These are phyloP conservation scores for Sonneratia alba DNA, from an alignment of 345 rosid species.

Conservation along the genomic window DNA sequence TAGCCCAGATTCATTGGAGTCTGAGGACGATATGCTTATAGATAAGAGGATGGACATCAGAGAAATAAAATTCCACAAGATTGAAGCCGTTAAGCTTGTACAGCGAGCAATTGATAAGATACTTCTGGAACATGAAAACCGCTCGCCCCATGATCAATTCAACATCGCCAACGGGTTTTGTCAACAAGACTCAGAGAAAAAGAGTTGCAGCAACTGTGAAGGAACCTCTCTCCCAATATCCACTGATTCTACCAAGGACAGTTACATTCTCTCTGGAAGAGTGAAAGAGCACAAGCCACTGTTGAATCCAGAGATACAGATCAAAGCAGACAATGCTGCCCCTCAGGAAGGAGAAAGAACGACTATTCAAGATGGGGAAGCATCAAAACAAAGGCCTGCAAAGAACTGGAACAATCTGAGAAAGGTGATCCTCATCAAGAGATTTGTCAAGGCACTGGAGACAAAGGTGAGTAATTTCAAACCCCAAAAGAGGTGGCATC, in stretches of 20 bases:
- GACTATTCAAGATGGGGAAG: conserved; percentile 14
- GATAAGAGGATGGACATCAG: conserved; percentile 18
- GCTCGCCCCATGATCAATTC: conserved; percentile 25
- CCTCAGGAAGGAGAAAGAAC: conserved; percentile 12
- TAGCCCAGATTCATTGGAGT: conserved; percentile 2
- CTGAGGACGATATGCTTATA: conserved; percentile 12
- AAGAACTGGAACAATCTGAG: conserved; percentile 73
- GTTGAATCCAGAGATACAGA: conserved; percentile 8
- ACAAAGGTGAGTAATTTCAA: conserved; percentile 30
- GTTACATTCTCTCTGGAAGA: conserved; percentile 14
- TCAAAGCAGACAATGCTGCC: conserved; percentile 5
- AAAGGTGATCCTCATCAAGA: conserved; percentile 51
- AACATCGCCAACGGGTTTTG: conserved; percentile 9
- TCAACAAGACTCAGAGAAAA: conserved; percentile 18
- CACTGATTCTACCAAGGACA: conserved; percentile 10
- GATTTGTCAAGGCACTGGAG: conserved; percentile 72
- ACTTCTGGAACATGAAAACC: conserved; percentile 42
- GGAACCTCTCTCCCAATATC: conserved; percentile 10
- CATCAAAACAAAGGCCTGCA: conserved; percentile 19
- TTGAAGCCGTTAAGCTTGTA: conserved; percentile 69
- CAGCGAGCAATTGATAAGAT: conserved; percentile 83
- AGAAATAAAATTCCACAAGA: conserved; percentile 29
- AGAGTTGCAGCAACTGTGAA: conserved; percentile 13
- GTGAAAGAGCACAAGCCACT: conserved; percentile 12
- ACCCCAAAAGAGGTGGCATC: too few species aligned